phyloP scores from a whole-genome alignment of 148 eudicot genomes.

The Vaccinium macrocarpon region DNA sequence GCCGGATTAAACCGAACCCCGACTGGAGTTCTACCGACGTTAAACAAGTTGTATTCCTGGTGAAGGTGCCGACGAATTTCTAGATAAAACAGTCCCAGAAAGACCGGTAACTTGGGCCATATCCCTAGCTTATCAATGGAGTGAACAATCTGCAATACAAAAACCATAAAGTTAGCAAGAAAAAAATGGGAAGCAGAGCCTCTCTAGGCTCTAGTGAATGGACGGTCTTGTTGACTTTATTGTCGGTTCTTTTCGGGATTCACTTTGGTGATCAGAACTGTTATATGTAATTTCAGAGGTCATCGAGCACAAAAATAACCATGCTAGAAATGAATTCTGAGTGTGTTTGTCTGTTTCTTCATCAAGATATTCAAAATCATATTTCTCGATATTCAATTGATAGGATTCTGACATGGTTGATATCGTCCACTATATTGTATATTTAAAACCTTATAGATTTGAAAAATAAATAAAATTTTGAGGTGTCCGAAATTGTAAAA shows the following conservation, averaged over 20 bases:
- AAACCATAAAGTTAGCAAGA: background rate
- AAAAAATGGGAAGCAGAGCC: background rate
- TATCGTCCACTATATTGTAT: too few species aligned
- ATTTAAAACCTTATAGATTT: too few species aligned
- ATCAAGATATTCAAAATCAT: background rate
- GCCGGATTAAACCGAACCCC: slow-evolving; percentile 24
- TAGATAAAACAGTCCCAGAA: slow-evolving; percentile 37
- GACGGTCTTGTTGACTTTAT: background rate
- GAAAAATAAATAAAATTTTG: too few species aligned
- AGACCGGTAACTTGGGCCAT: slow-evolving; percentile 40
- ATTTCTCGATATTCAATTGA: background rate
- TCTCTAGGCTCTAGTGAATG: background rate
- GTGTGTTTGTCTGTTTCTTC: too few species aligned
- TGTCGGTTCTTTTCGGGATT: too few species aligned
- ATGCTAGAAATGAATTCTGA: background rate
- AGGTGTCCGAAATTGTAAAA: too few species aligned
- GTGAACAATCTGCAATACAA: slow-evolving; percentile 31
- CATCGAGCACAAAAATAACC: background rate
- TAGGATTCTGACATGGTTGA: too few species aligned
- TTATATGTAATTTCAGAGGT: too few species aligned
- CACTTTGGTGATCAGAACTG: background rate
- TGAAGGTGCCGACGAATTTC: slow-evolving; percentile 34
- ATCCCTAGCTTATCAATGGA: slow-evolving; percentile 25
- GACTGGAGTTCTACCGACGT: slow-evolving; percentile 30
- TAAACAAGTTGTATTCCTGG: slow-evolving; percentile 34